Base-by-base conservation (phyloP, 129 eudicot genomes). In the Escallonia rubra region DNA sequence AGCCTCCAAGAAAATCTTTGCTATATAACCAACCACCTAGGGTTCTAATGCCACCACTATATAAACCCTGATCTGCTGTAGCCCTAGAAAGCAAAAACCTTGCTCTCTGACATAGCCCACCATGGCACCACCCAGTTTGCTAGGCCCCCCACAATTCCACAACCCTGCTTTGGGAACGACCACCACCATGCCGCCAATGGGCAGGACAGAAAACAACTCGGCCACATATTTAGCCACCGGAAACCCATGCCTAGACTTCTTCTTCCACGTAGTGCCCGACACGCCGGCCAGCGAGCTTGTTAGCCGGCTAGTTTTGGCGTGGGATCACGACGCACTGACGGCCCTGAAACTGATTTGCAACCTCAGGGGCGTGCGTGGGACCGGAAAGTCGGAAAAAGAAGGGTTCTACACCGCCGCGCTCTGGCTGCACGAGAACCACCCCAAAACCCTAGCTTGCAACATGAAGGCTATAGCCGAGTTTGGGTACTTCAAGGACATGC, bases 161-260 rank as follows among this genome's bases (percentile, higher is more conserved):
- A 5, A 39, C 46, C 13, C 47, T 13, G 7, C 4, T 11, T 11
- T 23, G 34, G 34, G 34, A 23, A 23, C 64, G 14, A 11, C 47
- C 1, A 4, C 44, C 16, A 4, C 61, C 38, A 38, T 1, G 9
- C 60, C 71, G n/a, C 61, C 41, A n/a, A 53, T 8, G 13, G 39
- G 9, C 0, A 2, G 3, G 2, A 69, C 64, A 3, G 47, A 69
- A 54, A 67, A 67, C 63, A 3, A 8, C 10, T 67, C 72, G 2
- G 6, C 53, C 2, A 23, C 63, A 3, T 67, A 40, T 6, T 3
- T 38, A 3, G 2, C 72, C 14, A 43, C 23, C 4, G 63, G 55
- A 0, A 67, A 55, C 4, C 72, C 72, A 0, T 67, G 61, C 16
- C 51, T 66, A 14, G 72, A 67, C n/a, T 67, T 67, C 41, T 67